phyloP scores from a whole-genome alignment of 208 protist genomes.

The Acanthamoeba sp. region DNA sequence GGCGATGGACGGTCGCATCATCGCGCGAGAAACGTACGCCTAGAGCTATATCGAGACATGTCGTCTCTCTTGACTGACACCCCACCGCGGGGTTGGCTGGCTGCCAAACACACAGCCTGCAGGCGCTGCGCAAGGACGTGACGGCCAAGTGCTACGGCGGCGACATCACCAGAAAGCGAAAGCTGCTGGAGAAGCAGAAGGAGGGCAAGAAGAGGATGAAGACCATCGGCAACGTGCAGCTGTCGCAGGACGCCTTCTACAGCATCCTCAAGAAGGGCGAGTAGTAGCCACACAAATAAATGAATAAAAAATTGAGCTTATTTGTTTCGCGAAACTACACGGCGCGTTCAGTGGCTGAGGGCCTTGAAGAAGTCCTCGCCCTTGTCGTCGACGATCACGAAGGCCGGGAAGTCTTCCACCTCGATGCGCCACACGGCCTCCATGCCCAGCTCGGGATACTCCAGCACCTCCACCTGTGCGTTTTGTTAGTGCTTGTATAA shows the following conservation, averaged over 20 bases:
- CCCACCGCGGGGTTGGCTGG: no score
- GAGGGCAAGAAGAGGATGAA: slow-evolving; percentile 98
- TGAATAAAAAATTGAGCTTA: neutral
- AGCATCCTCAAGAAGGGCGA: slow-evolving; percentile 45
- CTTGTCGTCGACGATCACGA: slow-evolving; percentile 98
- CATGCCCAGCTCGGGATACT: slow-evolving; percentile 81
- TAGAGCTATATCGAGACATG: no score
- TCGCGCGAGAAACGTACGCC: slow-evolving; percentile 93
- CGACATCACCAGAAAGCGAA: slow-evolving; percentile 96
- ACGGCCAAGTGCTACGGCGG: slow-evolving; percentile 93
- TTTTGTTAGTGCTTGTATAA: no score
- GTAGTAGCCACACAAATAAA: neutral
- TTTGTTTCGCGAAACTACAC: no score
- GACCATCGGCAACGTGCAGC: slow-evolving; percentile 93
- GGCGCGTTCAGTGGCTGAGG: neutral
- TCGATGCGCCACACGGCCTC: slow-evolving; percentile 94
- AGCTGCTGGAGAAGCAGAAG: slow-evolving; percentile 97
- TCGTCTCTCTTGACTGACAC: no score
- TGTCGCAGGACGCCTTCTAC: slow-evolving; percentile 94
- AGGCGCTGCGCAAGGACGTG: slow-evolving; percentile 95
- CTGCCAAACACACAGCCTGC: slow-evolving; percentile 82
- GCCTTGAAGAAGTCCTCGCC: slow-evolving; percentile 96
- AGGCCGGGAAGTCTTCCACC: slow-evolving; percentile 97
- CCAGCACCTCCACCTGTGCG: slow-evolving; percentile 91
- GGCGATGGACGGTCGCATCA: slow-evolving; percentile 91